Evolutionary conservation across 2,329 filamentous ascomycete species (phyloP), one percentile per base, ranked within the genome.

Genomic region (Apiospora rasikravindrae): DNA sequence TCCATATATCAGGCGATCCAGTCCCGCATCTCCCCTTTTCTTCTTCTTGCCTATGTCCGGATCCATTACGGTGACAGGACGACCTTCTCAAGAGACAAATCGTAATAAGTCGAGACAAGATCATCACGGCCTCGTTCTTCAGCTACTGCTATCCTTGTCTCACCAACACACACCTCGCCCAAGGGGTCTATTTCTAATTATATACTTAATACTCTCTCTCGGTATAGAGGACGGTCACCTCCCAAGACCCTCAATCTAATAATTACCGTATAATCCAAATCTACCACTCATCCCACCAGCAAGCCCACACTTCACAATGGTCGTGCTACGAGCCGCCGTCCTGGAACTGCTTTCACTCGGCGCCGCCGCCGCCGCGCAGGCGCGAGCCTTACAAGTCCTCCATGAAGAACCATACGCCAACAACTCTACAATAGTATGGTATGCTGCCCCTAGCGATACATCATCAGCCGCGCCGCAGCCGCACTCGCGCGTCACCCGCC

Each of bases 361-460:
- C 57, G 24, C 8, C 57, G 33, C 57, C 57, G 57, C 29, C 57
- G 57, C 57, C 53, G 29, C 11, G 10, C 57, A 40, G 19, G 33
- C 57, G 10, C 57, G 19, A 22, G 33, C 10, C 57, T 10, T 40
- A 11, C 29, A 64, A 24, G 57, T 64, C 33, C 57, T 64, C 29
- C 57, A 24, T 1, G 19, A 64, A 14, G 57, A 64, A 7, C 19
- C 19, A 7, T 40, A 64, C 33, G 22, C 33, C 57, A 40, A 64
- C 57, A 64, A 64, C 57, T 13, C 57, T 19, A 64, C 57, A 16
- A 40, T 64, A 64, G 33, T 64, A 19, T 64, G 57, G 57, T 64
- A 64, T 11, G 33, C 33, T 6, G 2, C 57, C n/a, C 40, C 29
- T 1, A 8, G 16, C 53, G 24, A 26, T 24, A 29, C 49, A 53